phyloP scores from a whole-genome alignment of 768 basidiomycete genomes.

The Panaeolus papilionaceus region DNA sequence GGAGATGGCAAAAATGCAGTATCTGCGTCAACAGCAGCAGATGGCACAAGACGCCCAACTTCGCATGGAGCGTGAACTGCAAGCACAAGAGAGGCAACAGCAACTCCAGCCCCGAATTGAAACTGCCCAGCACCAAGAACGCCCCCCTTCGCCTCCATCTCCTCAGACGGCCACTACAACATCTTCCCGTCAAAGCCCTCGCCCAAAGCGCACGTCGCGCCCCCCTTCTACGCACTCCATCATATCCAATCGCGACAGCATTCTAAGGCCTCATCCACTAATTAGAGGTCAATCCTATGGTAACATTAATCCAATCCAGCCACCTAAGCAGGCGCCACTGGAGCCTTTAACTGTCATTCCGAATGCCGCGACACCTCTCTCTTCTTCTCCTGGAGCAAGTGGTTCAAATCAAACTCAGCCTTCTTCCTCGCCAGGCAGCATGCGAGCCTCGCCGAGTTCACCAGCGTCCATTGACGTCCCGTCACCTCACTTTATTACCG shows the following conservation, averaged over 20 bases:
- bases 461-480: constrained; percentile 30
- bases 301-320: constrained; percentile 43
- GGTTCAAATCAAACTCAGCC: constrained; percentile 29
- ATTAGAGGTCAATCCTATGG: constrained; percentile 78
- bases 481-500: constrained; percentile 39
- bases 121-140: neutral
- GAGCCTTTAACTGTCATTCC: constrained; percentile 68
- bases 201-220: constrained; percentile 53
- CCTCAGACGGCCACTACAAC: constrained; percentile 4
- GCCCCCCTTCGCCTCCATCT: neutral
- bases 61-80: neutral
- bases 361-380: constrained; percentile 50
- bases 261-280: constrained; percentile 74
- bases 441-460: constrained; percentile 35
- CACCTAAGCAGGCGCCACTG: constrained; percentile 61
- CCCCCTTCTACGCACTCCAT: constrained; percentile 71
- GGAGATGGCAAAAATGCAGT: neutral
- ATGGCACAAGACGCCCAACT: neutral
- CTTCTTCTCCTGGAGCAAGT: constrained; percentile 43
- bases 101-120: neutral
- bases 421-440: constrained; percentile 43
- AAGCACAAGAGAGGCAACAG: neutral
- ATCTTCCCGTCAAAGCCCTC: constrained; percentile 7
- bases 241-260: constrained; percentile 37
- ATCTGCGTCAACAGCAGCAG: constrained; percentile 1